Evolutionary conservation across 2,329 filamentous ascomycete species (phyloP).

Genomic region (Fusarium coicis): DNA sequence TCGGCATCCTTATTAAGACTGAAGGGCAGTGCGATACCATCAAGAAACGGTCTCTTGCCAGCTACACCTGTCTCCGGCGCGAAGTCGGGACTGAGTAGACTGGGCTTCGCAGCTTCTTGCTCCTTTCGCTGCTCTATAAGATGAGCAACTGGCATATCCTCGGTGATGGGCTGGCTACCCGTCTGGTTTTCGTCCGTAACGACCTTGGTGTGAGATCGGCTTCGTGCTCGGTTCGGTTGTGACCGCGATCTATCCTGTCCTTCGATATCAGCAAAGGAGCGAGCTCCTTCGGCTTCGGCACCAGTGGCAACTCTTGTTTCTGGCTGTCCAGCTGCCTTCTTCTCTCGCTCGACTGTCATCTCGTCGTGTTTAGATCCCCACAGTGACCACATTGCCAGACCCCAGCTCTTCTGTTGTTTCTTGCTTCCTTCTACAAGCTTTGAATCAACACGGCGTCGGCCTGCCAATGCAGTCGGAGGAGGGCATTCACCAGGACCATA

Average conservation of each 20-base stretch:
- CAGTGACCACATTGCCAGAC: constrained; percentile 83
- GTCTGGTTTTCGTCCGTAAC: constrained; percentile 65
- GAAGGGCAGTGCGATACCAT: constrained; percentile 79
- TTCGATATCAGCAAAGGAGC: constrained; percentile 54
- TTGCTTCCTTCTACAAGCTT: constrained; percentile 56
- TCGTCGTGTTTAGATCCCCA: constrained; percentile 94
- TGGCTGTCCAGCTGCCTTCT: constrained; percentile 58
- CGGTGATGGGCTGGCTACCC: constrained; percentile 46
- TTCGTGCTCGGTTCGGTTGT: constrained; percentile 46
- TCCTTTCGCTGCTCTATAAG: constrained; percentile 57
- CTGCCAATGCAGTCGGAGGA: constrained; percentile 85
- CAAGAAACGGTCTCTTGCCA: constrained; percentile 73
- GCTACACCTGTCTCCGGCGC: constrained; percentile 61
- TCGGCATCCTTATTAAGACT: constrained; percentile 71
- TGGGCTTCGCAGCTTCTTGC: constrained; percentile 52
- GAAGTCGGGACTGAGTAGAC: constrained; percentile 57
- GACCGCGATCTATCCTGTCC: constrained; percentile 49
- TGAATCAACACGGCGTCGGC: constrained; percentile 65
- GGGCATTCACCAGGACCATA: constrained; percentile 79
- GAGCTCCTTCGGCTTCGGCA: constrained; percentile 57
- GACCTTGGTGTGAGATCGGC: constrained; percentile 56
- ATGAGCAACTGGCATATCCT: constrained; percentile 56
- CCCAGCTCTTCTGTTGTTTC: constrained; percentile 75
- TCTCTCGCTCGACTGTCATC: constrained; percentile 71
- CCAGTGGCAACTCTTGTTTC: constrained; percentile 48